Evolutionary conservation across 2,329 filamentous ascomycete species (phyloP).

Genomic region (Clarireedia homoeocarpa): DNA sequence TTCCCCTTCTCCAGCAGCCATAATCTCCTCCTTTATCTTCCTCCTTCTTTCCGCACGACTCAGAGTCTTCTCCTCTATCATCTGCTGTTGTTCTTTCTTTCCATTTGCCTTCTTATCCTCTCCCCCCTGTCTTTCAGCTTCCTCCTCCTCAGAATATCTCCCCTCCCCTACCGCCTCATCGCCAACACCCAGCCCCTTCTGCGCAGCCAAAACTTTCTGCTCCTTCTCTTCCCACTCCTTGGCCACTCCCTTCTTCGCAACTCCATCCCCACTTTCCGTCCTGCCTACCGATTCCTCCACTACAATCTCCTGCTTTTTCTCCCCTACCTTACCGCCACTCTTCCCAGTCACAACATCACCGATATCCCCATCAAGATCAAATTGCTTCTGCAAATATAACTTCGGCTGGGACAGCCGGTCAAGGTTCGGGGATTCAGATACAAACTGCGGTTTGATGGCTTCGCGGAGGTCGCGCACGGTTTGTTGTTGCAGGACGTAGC

Average conservation of each 20-base stretch:
- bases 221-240: not conserved
- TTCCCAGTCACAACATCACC: too few species aligned
- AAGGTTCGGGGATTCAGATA: slow-evolving; percentile 12
- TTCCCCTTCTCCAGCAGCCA: slow-evolving; percentile 34
- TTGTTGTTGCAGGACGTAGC: slow-evolving; percentile 81
- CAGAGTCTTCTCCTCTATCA: not conserved
- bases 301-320: not conserved
- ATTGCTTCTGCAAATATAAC: slow-evolving; percentile 17
- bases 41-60: slow-evolving; percentile 37
- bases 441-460: slow-evolving; percentile 45
- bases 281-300: not conserved
- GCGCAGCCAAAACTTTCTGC: not conserved
- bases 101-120: slow-evolving; percentile 13
- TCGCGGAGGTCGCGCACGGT: slow-evolving; percentile 70
- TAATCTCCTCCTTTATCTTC: slow-evolving; percentile 51
- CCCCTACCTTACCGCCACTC: not conserved
- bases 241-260: not conserved
- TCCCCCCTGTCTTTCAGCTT: slow-evolving; percentile 29
- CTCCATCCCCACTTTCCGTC: not conserved
- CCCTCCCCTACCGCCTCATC: slow-evolving; percentile 30
- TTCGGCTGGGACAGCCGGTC: slow-evolving; percentile 19
- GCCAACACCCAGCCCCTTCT: not conserved
- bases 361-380: not conserved
- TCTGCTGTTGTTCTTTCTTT: slow-evolving; percentile 11
- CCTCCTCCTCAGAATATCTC: slow-evolving; percentile 42